Evolutionary conservation across 768 basidiomycete genomes (phyloP), one percentile per base, ranked within the genome.

Genomic region (Kwoniella europaea): DNA sequence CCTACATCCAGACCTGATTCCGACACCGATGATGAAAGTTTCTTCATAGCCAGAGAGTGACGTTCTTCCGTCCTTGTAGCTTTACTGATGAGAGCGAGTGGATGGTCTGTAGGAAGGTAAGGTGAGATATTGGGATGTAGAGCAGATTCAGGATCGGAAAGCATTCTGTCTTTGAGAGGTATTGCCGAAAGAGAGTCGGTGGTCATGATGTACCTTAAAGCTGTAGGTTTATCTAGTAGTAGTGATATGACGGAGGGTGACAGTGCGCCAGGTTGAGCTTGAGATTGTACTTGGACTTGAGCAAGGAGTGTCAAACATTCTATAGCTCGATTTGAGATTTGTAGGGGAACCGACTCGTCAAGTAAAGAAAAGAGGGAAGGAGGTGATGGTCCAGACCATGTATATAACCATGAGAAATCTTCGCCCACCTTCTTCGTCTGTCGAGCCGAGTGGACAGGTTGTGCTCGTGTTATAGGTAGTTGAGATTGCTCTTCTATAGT

Each of bases 341-440:
- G 46, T 15, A 6, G 27, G 44, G 66, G 64, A 10, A 53, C 53
- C 27, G 41, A 29, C 15, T 46, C 44, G 27, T 66, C 54, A 10
- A 74, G 57, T 1, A 74, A 27, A 18, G 61, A 42, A 5, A 76
- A n/a, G n/a, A 76, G 52, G 1, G 70, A 67, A 9, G 10, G 29
- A 5, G 68, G n/a, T 0, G 68, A 67, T n/a, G 41, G 18, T 35
- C 71, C 70, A 10, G 71, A 68, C 76, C 76, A 76, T 9, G 59
- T 63, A 15, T 63, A 72, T 6, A 74, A 56, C 76, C 76, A 76
- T 20, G 52, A 22, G 12, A n/a, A 67, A 43, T 74, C 69, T 61
- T 12, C 63, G 15, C 42, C 53, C 44, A 52, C n/a, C 50, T 35
- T 29, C 55, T 50, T 46, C 50, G 12, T 42, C 16, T 44, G 67